A percentile compares a stretch with the other conserved stretches of the same genome.
phyloP scores from a whole-genome alignment of 106 monocot genomes.

The Triglochin maritima region DNA sequence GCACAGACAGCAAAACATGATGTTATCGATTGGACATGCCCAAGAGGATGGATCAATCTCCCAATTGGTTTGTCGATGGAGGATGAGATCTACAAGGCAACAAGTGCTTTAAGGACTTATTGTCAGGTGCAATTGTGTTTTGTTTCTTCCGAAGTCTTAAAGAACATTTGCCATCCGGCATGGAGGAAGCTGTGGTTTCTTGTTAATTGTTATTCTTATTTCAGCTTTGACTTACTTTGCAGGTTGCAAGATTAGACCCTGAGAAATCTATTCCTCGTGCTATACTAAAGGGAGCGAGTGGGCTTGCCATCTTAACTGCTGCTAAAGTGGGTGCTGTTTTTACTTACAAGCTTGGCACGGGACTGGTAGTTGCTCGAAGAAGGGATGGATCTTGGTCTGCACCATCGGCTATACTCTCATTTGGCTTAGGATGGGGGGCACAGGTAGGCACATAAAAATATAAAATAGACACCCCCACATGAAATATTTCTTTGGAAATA shows the following conservation, averaged over 20 bases:
- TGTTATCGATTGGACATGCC: slow-evolving; percentile 87
- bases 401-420: slow-evolving; percentile 78
- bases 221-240: slow-evolving; percentile 1
- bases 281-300: slow-evolving; percentile 65
- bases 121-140: slow-evolving; percentile 39
- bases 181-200: no score
- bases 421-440: slow-evolving; percentile 94
- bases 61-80: slow-evolving; percentile 93
- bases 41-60: slow-evolving; percentile 83
- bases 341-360: slow-evolving; percentile 89
- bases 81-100: slow-evolving; percentile 87
- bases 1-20: slow-evolving; percentile 82
- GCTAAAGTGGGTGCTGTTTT: slow-evolving; percentile 69
- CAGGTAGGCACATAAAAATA: slow-evolving; percentile 44
- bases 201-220: not conserved
- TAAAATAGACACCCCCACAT: no score
- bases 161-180: no score
- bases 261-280: slow-evolving; percentile 74
- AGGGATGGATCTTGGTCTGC: slow-evolving; percentile 89
- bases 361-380: slow-evolving; percentile 71
- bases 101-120: slow-evolving; percentile 58
- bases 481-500: no score
- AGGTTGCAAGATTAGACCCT: slow-evolving; percentile 73
- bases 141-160: not conserved
- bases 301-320: slow-evolving; percentile 86